These are phyloP conservation scores for Apophysomyces sp. DNA, from an alignment of 371 early-diverging fungal species.

Conservation along the genomic window DNA sequence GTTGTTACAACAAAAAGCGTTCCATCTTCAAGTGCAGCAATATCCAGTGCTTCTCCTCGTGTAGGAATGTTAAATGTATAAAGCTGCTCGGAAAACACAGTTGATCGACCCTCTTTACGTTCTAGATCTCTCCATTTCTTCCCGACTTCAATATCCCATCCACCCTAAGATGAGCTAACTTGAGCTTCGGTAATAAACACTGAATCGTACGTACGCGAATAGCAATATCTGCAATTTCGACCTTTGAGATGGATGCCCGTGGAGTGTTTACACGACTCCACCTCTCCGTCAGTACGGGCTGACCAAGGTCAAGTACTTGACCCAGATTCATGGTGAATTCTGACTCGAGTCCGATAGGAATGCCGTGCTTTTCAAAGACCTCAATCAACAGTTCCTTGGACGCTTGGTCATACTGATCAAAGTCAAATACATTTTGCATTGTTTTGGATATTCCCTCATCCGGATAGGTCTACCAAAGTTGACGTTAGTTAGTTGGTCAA, in stretches of 20 bases:
- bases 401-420: slow-evolving; percentile 74
- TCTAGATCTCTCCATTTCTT: slow-evolving; percentile 62
- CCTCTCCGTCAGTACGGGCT: slow-evolving; percentile 57
- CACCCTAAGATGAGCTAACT: slow-evolving; percentile 37
- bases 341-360: slow-evolving; percentile 75
- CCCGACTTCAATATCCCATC: slow-evolving; percentile 61
- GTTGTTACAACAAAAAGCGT: slow-evolving; percentile 64
- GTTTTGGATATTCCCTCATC: slow-evolving; percentile 73
- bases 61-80: slow-evolving; percentile 72
- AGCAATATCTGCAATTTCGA: slow-evolving; percentile 33
- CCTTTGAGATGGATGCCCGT: slow-evolving; percentile 8
- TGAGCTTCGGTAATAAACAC: not conserved
- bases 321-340: slow-evolving; percentile 70
- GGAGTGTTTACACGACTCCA: slow-evolving; percentile 52
- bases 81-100: slow-evolving; percentile 67
- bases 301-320: slow-evolving; percentile 48
- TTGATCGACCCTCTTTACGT: slow-evolving; percentile 66
- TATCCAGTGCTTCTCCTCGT: slow-evolving; percentile 72
- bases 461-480: slow-evolving; percentile 50
- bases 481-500: not conserved
- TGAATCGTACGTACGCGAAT: slow-evolving; percentile 29
- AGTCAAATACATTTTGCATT: slow-evolving; percentile 83
- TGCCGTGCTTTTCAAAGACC: slow-evolving; percentile 76
- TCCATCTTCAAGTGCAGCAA: slow-evolving; percentile 55
- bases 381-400: slow-evolving; percentile 69